A percentile compares a stretch with the other conserved stretches of the same genome.
These are phyloP conservation scores for Pyrenochaeta sp. DNA, from an alignment of 2,329 filamentous ascomycete species.

Conservation along the genomic window DNA sequence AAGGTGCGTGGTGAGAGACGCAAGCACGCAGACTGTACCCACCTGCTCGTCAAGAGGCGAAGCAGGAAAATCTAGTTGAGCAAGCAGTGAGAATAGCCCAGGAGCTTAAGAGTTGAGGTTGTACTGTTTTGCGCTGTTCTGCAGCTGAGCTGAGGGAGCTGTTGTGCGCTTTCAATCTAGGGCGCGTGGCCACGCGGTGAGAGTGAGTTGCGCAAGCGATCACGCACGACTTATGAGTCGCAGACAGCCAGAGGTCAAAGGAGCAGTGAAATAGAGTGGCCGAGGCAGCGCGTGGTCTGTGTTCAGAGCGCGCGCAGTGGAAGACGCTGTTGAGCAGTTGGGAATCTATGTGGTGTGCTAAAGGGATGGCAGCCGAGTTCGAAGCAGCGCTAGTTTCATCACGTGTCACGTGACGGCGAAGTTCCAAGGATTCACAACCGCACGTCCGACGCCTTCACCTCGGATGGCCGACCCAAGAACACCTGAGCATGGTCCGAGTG, in stretches of 20 bases:
- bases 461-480: no score
- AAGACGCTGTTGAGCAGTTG: conserved; percentile 20
- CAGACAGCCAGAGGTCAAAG: conserved; percentile 29
- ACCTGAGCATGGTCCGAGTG: no score
- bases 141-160: conserved; percentile 30
- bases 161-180: conserved; percentile 30
- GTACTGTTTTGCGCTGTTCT: conserved; percentile 26
- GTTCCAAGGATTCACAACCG: no score
- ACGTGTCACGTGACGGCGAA: conserved; percentile 25
- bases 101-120: conserved; percentile 28
- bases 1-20: conserved; percentile 23
- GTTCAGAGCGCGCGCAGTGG: conserved; percentile 26
- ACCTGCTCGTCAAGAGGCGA: conserved; percentile 30
- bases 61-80: conserved; percentile 36
- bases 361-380: conserved; percentile 22
- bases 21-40: conserved; percentile 37
- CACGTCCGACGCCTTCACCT: no score
- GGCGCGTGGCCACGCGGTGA: conserved; percentile 31
- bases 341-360: conserved; percentile 13
- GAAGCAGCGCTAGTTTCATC: conserved; percentile 18
- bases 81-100: conserved; percentile 28
- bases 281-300: conserved; percentile 27
- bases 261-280: conserved; percentile 24
- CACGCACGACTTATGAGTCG: conserved; percentile 25
- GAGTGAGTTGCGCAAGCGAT: conserved; percentile 27